Percentiles rank a stretch among this genome's conserved stretches.
phyloP scores from a whole-genome alignment of 495 filamentous ascomycete genomes.

The Trichoderma asperelloides region DNA sequence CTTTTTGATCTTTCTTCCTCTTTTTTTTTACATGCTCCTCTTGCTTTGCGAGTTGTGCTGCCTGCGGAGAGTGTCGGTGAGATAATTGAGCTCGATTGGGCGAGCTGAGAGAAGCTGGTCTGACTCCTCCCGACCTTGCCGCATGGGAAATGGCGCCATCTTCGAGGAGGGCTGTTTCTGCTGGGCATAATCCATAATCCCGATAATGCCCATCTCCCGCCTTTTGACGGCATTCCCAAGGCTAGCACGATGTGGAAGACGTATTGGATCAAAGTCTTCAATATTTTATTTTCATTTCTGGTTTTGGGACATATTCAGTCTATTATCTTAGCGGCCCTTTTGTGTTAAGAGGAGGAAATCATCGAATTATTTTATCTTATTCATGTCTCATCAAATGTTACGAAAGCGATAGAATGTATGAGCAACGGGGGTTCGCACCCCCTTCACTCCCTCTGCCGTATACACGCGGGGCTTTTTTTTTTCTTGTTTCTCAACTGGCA shows the following conservation, averaged over 20 bases:
- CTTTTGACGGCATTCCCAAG: background rate
- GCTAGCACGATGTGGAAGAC: background rate
- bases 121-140: background rate
- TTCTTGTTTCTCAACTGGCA: background rate
- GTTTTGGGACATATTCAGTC: background rate
- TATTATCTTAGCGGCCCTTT: background rate
- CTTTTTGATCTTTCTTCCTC: background rate
- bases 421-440: conserved; percentile 6
- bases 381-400: background rate
- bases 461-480: background rate
- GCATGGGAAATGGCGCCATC: background rate
- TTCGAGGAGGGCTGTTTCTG: background rate
- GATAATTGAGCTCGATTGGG: background rate
- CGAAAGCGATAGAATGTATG: conserved; percentile 4
- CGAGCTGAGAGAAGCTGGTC: background rate
- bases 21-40: background rate
- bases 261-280: background rate
- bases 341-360: background rate
- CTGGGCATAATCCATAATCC: background rate
- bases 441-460: conserved; percentile 7
- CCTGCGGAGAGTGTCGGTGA: conserved; percentile 1
- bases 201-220: background rate
- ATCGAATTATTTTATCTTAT: background rate
- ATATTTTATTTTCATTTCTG: background rate
- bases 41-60: background rate